phyloP scores from a whole-genome alignment of 2,329 filamentous ascomycete species.

The Grosmannia serpens region DNA sequence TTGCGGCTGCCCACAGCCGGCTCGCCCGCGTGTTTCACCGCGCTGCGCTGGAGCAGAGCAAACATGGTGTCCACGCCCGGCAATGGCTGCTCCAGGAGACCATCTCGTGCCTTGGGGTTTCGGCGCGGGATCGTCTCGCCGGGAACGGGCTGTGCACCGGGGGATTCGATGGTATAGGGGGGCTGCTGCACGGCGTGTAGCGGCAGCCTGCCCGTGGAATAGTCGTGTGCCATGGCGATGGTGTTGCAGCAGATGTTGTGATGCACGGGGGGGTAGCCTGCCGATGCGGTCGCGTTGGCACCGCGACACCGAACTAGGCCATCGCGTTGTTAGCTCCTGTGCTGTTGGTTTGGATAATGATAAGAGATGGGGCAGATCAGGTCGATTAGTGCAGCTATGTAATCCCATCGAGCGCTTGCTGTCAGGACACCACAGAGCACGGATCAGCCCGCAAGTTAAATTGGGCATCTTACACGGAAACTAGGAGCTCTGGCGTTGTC shows the following conservation, averaged over 20 bases:
- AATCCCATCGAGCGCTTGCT: too few relatives aligned
- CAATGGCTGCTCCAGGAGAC: constrained; percentile 54
- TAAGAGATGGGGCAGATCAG: too few relatives aligned
- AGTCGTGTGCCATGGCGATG: neutral
- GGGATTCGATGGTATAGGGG: constrained; percentile 63
- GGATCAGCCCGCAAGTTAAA: too few relatives aligned
- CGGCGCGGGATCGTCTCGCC: constrained; percentile 80
- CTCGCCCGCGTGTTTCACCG: constrained; percentile 49
- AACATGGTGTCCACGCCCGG: constrained; percentile 64
- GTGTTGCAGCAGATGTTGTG: neutral
- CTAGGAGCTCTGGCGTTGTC: too few relatives aligned
- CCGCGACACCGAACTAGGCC: too few relatives aligned
- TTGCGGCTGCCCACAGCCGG: constrained; percentile 59
- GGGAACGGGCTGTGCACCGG: constrained; percentile 54
- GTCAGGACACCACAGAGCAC: too few relatives aligned
- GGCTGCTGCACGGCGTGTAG: constrained; percentile 52
- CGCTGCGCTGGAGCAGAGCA: constrained; percentile 63
- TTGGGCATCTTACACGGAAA: too few relatives aligned
- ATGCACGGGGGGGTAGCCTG: too few relatives aligned
- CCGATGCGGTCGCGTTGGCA: too few relatives aligned
- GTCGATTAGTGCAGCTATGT: too few relatives aligned
- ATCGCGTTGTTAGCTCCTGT: too few relatives aligned
- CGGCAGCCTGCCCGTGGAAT: constrained; percentile 31
- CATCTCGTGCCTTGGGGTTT: constrained; percentile 59
- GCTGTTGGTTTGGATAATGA: too few relatives aligned